Percentiles rank a stretch among this genome's conserved stretches.
Evolutionary conservation across 2,329 filamentous ascomycete genomes (phyloP).

Genomic region (Endothia cerciana): DNA sequence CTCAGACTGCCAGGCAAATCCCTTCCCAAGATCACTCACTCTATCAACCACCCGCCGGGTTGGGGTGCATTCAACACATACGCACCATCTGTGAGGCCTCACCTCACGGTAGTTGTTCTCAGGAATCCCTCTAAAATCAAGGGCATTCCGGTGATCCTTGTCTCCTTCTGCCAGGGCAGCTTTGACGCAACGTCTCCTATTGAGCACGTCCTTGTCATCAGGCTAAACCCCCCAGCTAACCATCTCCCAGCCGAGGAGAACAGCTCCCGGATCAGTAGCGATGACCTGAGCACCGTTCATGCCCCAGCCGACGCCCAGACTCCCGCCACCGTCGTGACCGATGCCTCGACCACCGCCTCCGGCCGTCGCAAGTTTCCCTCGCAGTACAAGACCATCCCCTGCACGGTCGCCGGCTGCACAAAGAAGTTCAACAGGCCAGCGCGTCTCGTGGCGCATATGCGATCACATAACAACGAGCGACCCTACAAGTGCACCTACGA

Average conservation of each 20-base stretch:
- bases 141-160: too few species aligned
- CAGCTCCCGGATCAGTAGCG: conserved; percentile 11
- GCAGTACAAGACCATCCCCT: conserved; percentile 76
- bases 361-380: conserved; percentile 60
- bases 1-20: not conserved
- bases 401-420: conserved; percentile 72
- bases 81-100: too few species aligned
- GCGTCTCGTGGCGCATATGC: conserved; percentile 70
- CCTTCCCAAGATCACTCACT: not conserved
- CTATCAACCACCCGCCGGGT: not conserved
- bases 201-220: too few species aligned
- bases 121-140: too few species aligned
- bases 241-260: conserved; percentile 15
- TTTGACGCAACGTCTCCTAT: too few species aligned
- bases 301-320: conserved; percentile 16
- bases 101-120: too few species aligned
- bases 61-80: not conserved
- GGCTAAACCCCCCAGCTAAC: conserved; percentile 10
- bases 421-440: conserved; percentile 90
- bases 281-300: not conserved
- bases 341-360: conserved; percentile 21
- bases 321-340: conserved; percentile 15
- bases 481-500: conserved; percentile 73
- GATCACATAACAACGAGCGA: conserved; percentile 84
- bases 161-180: too few species aligned